These are phyloP conservation scores for Stephania japonica DNA, from an alignment of 164 flowering plant genomes.

Conservation along the genomic window DNA sequence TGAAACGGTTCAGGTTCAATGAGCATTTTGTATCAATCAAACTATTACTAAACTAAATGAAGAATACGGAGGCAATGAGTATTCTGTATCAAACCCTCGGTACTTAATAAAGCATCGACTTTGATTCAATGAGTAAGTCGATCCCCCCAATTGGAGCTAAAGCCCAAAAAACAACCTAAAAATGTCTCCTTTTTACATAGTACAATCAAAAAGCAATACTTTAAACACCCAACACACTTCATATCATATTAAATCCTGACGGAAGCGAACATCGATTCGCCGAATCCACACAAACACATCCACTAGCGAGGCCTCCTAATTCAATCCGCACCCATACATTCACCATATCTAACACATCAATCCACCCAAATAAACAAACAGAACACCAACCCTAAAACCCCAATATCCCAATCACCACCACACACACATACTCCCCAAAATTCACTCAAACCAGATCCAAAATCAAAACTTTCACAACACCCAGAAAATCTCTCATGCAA, in stretches of 20 bases:
- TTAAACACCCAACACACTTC: not conserved
- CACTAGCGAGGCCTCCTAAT: not conserved
- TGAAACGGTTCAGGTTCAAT: no score
- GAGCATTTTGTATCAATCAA: no score
- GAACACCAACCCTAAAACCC: not conserved
- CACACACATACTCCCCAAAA: not conserved
- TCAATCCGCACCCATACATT: not conserved
- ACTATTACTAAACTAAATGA: no score
- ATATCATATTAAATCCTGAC: not conserved
- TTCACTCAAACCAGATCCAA: not conserved
- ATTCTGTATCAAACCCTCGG: no score
- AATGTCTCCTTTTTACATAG: no score
- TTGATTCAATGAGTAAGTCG: no score
- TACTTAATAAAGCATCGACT: no score
- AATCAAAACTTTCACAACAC: not conserved
- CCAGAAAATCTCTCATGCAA: not conserved
- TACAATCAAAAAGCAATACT: not conserved
- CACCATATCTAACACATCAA: not conserved
- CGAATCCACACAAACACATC: not conserved
- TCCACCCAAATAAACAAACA: constrained; percentile 1
- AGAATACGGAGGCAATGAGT: no score
- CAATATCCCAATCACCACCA: not conserved
- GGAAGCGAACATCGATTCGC: not conserved
- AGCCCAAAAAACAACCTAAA: not conserved
- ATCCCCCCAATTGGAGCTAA: not conserved